phyloP scores from a whole-genome alignment of 2,329 filamentous ascomycete species.

The Alternaria brassicae region DNA sequence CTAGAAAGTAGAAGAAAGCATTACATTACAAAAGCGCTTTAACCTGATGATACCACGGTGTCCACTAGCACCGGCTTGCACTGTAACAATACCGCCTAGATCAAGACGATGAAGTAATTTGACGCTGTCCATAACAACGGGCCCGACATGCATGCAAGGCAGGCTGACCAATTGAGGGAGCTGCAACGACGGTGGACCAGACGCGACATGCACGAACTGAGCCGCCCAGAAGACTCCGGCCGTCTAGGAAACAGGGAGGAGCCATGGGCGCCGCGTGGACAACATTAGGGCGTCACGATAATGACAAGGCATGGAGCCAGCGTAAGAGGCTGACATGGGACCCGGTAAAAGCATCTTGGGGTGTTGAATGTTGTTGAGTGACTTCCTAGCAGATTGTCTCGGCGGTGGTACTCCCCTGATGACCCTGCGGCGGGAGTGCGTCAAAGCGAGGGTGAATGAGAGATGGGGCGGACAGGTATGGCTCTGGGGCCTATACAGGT shows the following conservation, averaged over 20 bases:
- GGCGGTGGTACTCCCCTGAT: slow-evolving; percentile 12
- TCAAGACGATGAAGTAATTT: slow-evolving; percentile 31
- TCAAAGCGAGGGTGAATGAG: slow-evolving; percentile 10
- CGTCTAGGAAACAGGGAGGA: slow-evolving; percentile 20
- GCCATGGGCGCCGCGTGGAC: slow-evolving; percentile 39
- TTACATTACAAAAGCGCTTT: neutral
- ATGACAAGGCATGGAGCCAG: slow-evolving; percentile 25
- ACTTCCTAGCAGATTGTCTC: slow-evolving; percentile 3
- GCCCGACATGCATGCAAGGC: slow-evolving; percentile 18
- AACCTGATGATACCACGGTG: neutral
- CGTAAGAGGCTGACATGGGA: slow-evolving; percentile 10
- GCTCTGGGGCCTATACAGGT: slow-evolving; percentile 23
- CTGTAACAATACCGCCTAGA: slow-evolving; percentile 11
- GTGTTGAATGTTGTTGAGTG: slow-evolving; percentile 1
- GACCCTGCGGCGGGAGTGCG: slow-evolving; percentile 20
- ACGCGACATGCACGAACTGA: slow-evolving; percentile 24
- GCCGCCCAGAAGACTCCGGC: slow-evolving; percentile 16
- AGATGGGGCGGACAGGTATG: slow-evolving; percentile 17
- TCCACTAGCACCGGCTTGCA: slow-evolving; percentile 6
- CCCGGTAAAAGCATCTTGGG: slow-evolving; percentile 20
- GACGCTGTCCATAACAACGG: slow-evolving; percentile 15
- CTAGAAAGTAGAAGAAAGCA: slow-evolving; percentile 4
- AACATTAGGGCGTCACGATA: slow-evolving; percentile 23
- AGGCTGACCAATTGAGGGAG: slow-evolving; percentile 20
- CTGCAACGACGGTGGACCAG: slow-evolving; percentile 9